Evolutionary conservation across 148 eudicot genomes (phyloP).

Genomic region (Simmondsia chinensis): DNA sequence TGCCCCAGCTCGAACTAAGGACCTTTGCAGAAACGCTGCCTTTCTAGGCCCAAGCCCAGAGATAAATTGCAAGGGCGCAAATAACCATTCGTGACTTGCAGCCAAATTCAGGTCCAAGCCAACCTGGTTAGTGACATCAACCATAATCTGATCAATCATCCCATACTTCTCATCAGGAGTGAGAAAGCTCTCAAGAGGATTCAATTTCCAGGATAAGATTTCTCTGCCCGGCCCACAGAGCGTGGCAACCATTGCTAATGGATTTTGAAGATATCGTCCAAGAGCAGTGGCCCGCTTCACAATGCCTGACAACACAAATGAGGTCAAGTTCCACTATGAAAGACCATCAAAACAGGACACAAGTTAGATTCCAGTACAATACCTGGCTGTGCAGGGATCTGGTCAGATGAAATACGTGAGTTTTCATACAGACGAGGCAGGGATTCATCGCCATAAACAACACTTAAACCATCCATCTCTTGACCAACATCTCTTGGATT

Average conservation of each 20-base stretch:
- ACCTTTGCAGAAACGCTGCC: conserved; percentile 83
- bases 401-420: conserved; percentile 81
- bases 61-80: conserved; percentile 85
- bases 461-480: conserved; percentile 70
- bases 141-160: conserved; percentile 94
- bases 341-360: conserved; percentile 4
- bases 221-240: conserved; percentile 88
- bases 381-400: conserved; percentile 77
- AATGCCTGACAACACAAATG: conserved; percentile 43
- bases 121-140: conserved; percentile 94
- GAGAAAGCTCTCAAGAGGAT: conserved; percentile 76
- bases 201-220: conserved; percentile 87
- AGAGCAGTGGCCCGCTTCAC: conserved; percentile 91
- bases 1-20: conserved; percentile 69
- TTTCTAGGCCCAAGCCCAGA: conserved; percentile 98
- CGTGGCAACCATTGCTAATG: conserved; percentile 94
- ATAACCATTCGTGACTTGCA: conserved; percentile 89
- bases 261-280: conserved; percentile 87
- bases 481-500: conserved; percentile 88
- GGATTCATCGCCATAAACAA: conserved; percentile 80
- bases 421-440: conserved; percentile 90
- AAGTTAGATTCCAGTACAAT: neutral
- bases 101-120: conserved; percentile 93
- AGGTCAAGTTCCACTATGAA: neutral
- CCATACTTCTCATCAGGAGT: conserved; percentile 85